Evolutionary conservation across 352 stramenopile species (phyloP), one percentile per base, ranked within the genome.

Genomic region (Pythium pyrilobum): DNA sequence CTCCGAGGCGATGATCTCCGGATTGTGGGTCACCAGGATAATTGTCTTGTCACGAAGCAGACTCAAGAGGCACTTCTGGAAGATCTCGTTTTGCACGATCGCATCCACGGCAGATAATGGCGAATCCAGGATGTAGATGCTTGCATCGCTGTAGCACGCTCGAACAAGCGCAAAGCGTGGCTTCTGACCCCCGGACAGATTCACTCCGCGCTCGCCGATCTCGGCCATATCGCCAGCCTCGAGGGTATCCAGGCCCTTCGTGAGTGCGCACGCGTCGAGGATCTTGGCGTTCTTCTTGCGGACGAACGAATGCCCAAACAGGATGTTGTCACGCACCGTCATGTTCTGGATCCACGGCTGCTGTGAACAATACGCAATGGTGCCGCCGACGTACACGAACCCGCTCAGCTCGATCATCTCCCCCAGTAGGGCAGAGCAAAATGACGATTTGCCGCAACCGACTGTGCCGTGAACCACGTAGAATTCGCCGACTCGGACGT

Each of bases 381-480:
- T 62, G 13, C 66, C 69, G 9, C 59, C 66, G 10, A 43, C 53
- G 44, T 36, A 77, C 15, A 51, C 56, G 40, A 11, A 64, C 6
- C 23, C 40, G 15, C 7, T 28, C 34, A 8, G 15, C 39, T 50
- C 46, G 34, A 42, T 61, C 71, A 78, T 96, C 47, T 98, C 96
- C 11, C 94, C 92, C 3, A 98, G 57, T 45, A 98, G 70, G 5
- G 85, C 84, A 2, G 78, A 85, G 20, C 97, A 73, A 2, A 99
- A 74, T 4, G 85, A 96, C 7, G 75, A 95, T 61, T 99, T 99
- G 15, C 94, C 93, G 57, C 65, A 77, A 0, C 93, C 96, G 10
- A 98, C 90, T 12, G 67, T 50, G 0, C 96, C 96, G 33, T 98
- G 78, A 5, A 98, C 60, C 6, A 85, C 85, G 7, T 96, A 74